These are phyloP conservation scores for Stereocaulon alpinum DNA, from an alignment of 495 filamentous ascomycete species.

Conservation along the genomic window DNA sequence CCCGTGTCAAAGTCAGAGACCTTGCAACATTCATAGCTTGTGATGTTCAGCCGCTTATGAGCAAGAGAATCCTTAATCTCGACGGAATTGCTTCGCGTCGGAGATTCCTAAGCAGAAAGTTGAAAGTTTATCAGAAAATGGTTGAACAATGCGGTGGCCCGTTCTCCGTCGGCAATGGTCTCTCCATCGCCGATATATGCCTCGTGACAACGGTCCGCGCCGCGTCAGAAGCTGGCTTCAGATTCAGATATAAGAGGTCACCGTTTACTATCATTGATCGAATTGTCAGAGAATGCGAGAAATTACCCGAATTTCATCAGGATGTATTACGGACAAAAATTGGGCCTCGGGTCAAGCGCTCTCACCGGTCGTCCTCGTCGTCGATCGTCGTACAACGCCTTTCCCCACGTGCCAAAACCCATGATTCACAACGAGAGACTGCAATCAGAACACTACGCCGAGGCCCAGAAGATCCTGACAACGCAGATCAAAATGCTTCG, in stretches of 20 bases:
- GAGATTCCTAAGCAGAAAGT: background rate
- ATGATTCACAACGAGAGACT: too few relatives aligned
- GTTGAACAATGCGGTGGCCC: background rate
- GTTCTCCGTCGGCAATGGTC: background rate
- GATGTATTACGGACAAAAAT: background rate
- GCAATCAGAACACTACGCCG: too few relatives aligned
- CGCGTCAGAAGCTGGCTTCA: background rate
- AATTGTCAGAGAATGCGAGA: background rate
- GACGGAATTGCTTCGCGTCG: too few relatives aligned
- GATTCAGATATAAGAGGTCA: background rate
- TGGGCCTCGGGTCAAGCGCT: too few relatives aligned
- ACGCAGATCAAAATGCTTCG: too few relatives aligned
- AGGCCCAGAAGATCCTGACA: too few relatives aligned
- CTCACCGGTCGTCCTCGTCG: too few relatives aligned
- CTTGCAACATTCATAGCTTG: background rate
- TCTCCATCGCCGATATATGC: background rate
- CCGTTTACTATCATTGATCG: background rate
- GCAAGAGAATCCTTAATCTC: background rate
- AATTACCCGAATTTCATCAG: background rate
- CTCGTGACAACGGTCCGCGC: background rate
- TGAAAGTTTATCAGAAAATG: background rate
- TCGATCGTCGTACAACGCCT: too few relatives aligned
- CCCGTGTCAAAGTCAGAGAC: background rate
- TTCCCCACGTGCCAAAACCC: too few relatives aligned
- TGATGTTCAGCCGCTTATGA: background rate